Percentiles rank a stretch among this genome's conserved stretches.
Conservation (phyloP, 2,329 filamentous ascomycete genomes). For the Bipolaris sorokiniana region DNA sequence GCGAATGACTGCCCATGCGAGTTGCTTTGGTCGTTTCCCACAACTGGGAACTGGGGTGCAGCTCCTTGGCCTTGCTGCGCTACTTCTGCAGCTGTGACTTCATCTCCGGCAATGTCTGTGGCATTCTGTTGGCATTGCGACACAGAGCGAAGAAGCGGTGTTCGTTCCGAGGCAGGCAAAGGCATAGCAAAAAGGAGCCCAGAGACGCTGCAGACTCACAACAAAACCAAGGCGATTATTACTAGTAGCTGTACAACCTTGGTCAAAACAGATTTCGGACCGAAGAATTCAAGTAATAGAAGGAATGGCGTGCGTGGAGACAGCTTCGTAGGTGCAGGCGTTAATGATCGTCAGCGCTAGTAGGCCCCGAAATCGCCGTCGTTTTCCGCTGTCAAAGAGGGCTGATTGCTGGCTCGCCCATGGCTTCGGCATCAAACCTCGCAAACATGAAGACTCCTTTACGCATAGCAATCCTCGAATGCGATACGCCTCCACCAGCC, state of each 20-base stretch:
- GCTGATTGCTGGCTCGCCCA: neutral
- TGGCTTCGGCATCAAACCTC: neutral
- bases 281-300: neutral
- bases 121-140: slow-evolving; percentile 22
- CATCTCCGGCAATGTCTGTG: slow-evolving; percentile 31
- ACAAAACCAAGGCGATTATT: neutral
- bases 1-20: slow-evolving; percentile 35
- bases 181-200: slow-evolving; percentile 17
- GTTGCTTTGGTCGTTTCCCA: slow-evolving; percentile 32
- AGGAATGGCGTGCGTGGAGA: slow-evolving; percentile 1
- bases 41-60: slow-evolving; percentile 28
- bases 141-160: slow-evolving; percentile 37
- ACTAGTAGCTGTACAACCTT: neutral
- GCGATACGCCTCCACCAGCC: slow-evolving; percentile 75
- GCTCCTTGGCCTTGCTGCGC: slow-evolving; percentile 33
- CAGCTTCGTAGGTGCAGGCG: slow-evolving; percentile 7
- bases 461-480: slow-evolving; percentile 86
- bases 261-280: neutral
- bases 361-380: slow-evolving; percentile 23
- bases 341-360: slow-evolving; percentile 18
- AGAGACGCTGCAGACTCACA: neutral
- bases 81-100: slow-evolving; percentile 29
- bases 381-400: slow-evolving; percentile 9
- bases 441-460: slow-evolving; percentile 54
- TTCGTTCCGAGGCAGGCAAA: slow-evolving; percentile 36